A percentile compares a stretch with the other conserved stretches of the same genome.
These are phyloP conservation scores for Ophiobolus disseminans DNA, from an alignment of 2,329 filamentous ascomycete species.

Conservation along the genomic window DNA sequence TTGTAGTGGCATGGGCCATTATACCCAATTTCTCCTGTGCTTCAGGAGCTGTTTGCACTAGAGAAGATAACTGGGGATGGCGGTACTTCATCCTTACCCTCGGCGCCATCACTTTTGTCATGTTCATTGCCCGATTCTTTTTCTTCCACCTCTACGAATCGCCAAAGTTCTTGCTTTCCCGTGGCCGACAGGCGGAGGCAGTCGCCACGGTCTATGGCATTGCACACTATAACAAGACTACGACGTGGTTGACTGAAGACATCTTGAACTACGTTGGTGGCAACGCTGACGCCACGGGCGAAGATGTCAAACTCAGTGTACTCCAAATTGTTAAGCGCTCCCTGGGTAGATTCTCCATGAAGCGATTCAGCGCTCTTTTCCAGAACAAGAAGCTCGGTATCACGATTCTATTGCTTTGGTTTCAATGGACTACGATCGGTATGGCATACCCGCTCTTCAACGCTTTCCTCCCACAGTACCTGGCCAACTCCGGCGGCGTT, in stretches of 20 bases:
- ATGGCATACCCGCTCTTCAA: slow-evolving; percentile 91
- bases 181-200: slow-evolving; percentile 78
- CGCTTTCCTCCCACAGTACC: slow-evolving; percentile 86
- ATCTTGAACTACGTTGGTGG: slow-evolving; percentile 63
- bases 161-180: slow-evolving; percentile 80
- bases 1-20: slow-evolving; percentile 73
- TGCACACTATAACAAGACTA: slow-evolving; percentile 69
- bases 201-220: slow-evolving; percentile 81
- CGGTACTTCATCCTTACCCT: slow-evolving; percentile 75
- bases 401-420: slow-evolving; percentile 68
- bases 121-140: slow-evolving; percentile 81
- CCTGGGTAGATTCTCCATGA: slow-evolving; percentile 70
- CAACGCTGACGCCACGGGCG: slow-evolving; percentile 50
- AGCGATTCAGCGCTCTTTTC: slow-evolving; percentile 71
- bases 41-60: slow-evolving; percentile 48
- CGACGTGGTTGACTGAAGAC: slow-evolving; percentile 69
- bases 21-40: slow-evolving; percentile 70
- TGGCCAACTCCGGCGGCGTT: slow-evolving; percentile 62
- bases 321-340: slow-evolving; percentile 64
- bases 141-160: slow-evolving; percentile 84
- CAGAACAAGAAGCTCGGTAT: slow-evolving; percentile 55
- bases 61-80: slow-evolving; percentile 73
- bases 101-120: slow-evolving; percentile 73
- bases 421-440: slow-evolving; percentile 82
- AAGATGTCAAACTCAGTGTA: slow-evolving; percentile 50